Percentiles rank a stretch among this genome's conserved stretches.
These are phyloP conservation scores for Extremus antarcticus DNA, from an alignment of 495 filamentous ascomycete species.

Conservation along the genomic window DNA sequence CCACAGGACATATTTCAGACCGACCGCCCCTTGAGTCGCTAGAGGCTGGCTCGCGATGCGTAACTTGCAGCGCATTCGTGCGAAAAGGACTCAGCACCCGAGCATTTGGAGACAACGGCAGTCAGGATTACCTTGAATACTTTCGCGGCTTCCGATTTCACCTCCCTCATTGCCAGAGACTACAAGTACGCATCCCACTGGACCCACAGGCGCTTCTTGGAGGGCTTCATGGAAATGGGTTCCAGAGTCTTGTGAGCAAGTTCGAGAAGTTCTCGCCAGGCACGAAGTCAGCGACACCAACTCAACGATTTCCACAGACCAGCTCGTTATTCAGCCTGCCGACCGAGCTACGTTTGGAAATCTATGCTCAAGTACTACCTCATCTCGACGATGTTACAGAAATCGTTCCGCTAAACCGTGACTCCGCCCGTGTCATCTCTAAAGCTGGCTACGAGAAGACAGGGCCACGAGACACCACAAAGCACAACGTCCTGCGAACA, in stretches of 20 bases:
- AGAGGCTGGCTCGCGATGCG: conserved; percentile 16
- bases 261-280: background rate
- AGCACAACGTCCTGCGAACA: conserved; percentile 14
- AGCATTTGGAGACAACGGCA: conserved; percentile 4
- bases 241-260: background rate
- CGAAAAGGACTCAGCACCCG: conserved; percentile 2
- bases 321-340: conserved; percentile 14
- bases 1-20: conserved; percentile 17
- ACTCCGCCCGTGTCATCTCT: conserved; percentile 10
- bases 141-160: conserved; percentile 12
- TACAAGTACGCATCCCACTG: conserved; percentile 15
- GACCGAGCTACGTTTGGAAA: conserved; percentile 14
- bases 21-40: conserved; percentile 13
- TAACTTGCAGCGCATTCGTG: conserved; percentile 12
- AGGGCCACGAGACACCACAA: conserved; percentile 3
- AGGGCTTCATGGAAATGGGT: background rate
- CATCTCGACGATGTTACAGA: background rate
- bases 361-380: conserved; percentile 11
- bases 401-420: conserved; percentile 10
- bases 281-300: background rate
- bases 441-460: conserved; percentile 2
- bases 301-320: background rate
- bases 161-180: background rate
- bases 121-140: background rate
- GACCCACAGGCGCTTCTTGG: conserved; percentile 11